Evolutionary conservation across 2,329 filamentous ascomycete genomes (phyloP).

Genomic region (Aspergillus versicolor): DNA sequence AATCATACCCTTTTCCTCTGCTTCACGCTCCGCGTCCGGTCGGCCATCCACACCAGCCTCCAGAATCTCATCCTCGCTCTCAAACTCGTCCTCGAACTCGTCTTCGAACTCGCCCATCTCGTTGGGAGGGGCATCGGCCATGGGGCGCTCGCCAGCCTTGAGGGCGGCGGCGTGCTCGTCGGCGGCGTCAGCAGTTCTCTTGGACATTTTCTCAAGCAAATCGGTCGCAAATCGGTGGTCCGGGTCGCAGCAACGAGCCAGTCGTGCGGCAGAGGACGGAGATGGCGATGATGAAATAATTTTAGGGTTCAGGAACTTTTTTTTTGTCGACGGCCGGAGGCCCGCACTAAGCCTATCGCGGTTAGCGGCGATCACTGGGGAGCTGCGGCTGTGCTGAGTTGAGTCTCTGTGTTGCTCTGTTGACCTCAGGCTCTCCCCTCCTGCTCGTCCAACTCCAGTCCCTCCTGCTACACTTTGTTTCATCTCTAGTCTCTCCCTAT

Average conservation of each 20-base stretch:
- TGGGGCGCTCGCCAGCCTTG: conserved; percentile 62
- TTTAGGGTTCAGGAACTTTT: conserved; percentile 29
- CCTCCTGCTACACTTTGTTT: background rate
- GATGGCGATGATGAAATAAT: conserved; percentile 13
- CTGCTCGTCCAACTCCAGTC: conserved; percentile 12
- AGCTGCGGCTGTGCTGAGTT: conserved; percentile 15
- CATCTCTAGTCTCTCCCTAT: background rate
- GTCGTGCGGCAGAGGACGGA: conserved; percentile 21
- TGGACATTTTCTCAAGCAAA: conserved; percentile 51
- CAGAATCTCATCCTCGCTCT: conserved; percentile 88
- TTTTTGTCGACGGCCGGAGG: conserved; percentile 26
- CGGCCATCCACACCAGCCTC: conserved; percentile 92
- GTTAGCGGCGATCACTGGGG: conserved; percentile 32
- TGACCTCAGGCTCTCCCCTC: conserved; percentile 11
- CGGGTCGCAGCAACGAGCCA: conserved; percentile 19
- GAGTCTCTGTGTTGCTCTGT: conserved; percentile 7
- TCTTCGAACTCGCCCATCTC: conserved; percentile 65
- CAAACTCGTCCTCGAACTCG: conserved; percentile 95
- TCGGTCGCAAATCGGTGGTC: background rate
- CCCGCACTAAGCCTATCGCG: conserved; percentile 33
- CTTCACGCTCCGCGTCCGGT: conserved; percentile 88
- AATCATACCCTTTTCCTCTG: conserved; percentile 69
- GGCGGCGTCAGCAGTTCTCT: conserved; percentile 56
- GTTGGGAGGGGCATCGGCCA: conserved; percentile 49
- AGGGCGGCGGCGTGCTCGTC: conserved; percentile 53